phyloP scores from a whole-genome alignment of 441 rosid genomes.

The Erodium texanum region DNA sequence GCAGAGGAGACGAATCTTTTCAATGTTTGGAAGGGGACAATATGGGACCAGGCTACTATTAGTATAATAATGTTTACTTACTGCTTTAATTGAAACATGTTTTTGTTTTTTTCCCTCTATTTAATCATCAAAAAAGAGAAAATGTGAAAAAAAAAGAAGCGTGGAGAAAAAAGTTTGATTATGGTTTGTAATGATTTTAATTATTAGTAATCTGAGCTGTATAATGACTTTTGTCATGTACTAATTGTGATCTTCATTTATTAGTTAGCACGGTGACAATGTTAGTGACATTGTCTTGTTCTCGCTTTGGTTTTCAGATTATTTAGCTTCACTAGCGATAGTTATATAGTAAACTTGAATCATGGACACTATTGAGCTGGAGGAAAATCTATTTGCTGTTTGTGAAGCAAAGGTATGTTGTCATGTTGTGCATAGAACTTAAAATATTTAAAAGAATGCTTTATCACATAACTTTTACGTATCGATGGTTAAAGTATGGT shows the following conservation, averaged over 20 bases:
- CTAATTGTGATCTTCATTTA: neutral
- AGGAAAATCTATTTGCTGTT: slow-evolving; percentile 80
- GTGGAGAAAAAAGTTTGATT: neutral
- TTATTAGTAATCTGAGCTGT: neutral
- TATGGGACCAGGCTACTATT: neutral
- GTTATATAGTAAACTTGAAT: slow-evolving; percentile 29
- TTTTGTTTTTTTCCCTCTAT: too few species aligned
- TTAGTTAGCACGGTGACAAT: too few species aligned
- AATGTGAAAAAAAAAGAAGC: neutral
- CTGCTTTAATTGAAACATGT: neutral
- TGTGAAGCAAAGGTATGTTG: slow-evolving; percentile 85
- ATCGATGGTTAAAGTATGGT: too few species aligned
- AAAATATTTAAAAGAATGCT: too few species aligned
- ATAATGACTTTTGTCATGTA: neutral
- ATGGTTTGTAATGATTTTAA: neutral
- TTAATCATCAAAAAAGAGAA: neutral
- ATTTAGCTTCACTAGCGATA: slow-evolving; percentile 24
- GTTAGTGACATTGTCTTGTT: slow-evolving; percentile 18
- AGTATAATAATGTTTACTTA: neutral
- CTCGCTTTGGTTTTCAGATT: slow-evolving; percentile 22
- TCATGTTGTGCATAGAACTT: neutral
- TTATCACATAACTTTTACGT: too few species aligned
- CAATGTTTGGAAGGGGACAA: neutral
- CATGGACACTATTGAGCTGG: slow-evolving; percentile 80
- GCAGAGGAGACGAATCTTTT: neutral